Evolutionary conservation across 768 basidiomycete genomes (phyloP).

Genomic region (Phlebiopsis flavidoalba): DNA sequence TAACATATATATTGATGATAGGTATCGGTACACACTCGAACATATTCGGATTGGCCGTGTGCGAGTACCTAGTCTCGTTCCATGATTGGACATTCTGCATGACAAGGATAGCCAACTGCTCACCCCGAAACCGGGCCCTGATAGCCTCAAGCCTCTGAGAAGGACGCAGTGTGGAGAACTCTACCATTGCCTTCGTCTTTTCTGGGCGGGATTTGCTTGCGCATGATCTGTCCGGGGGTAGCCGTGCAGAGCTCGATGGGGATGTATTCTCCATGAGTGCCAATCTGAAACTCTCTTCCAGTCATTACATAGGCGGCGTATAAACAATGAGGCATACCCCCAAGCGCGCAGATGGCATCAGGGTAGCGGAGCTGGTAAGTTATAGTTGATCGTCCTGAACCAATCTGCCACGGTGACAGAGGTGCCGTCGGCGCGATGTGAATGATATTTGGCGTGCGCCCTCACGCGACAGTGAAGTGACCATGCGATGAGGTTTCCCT

Average conservation of each 20-base stretch:
- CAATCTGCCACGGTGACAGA: conserved; percentile 55
- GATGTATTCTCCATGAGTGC: conserved; percentile 46
- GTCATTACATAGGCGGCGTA: background rate
- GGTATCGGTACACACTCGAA: conserved; percentile 29
- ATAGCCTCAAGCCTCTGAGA: conserved; percentile 52
- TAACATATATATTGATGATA: background rate
- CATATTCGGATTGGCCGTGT: conserved; percentile 72
- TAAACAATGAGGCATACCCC: conserved; percentile 37
- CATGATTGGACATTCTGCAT: background rate
- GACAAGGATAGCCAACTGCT: conserved; percentile 1
- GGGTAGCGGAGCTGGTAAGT: conserved; percentile 53
- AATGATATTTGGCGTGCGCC: conserved; percentile 56
- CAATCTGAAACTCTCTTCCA: conserved; percentile 41
- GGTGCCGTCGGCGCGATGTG: conserved; percentile 49
- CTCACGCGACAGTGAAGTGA: conserved; percentile 51
- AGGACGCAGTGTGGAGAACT: conserved; percentile 64
- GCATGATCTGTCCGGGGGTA: conserved; percentile 60
- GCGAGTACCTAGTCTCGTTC: conserved; percentile 22
- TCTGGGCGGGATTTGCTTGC: conserved; percentile 66
- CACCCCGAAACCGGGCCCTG: conserved; percentile 47
- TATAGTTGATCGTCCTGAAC: conserved; percentile 48
- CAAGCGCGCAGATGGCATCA: conserved; percentile 58
- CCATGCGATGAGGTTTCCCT: conserved; percentile 44
- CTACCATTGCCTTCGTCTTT: conserved; percentile 55
- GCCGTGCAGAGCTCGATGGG: conserved; percentile 67